Evolutionary conservation across 129 eudicot genomes (phyloP).

Genomic region (Sambucus nigra): DNA sequence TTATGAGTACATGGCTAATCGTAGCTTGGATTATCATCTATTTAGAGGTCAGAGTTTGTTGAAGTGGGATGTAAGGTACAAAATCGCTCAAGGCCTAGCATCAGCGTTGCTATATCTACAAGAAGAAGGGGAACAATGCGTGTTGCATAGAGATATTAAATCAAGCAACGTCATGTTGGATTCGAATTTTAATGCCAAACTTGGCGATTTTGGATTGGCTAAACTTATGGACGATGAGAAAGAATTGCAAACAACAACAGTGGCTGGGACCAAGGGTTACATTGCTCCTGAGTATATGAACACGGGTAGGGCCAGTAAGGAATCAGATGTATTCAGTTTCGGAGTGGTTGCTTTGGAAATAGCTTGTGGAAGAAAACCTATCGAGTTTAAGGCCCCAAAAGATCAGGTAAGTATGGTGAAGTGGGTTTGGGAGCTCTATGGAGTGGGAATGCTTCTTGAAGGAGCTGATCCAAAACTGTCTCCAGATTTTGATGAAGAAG

Average conservation of each 20-base stretch:
- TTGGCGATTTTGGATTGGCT: slow-evolving; percentile 38
- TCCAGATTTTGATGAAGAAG: slow-evolving; percentile 11
- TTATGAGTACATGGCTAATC: slow-evolving; percentile 29
- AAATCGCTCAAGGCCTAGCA: slow-evolving; percentile 28
- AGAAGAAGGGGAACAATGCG: slow-evolving; percentile 36
- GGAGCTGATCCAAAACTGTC: slow-evolving; percentile 26
- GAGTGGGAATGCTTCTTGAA: slow-evolving; percentile 20
- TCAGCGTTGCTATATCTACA: slow-evolving; percentile 37
- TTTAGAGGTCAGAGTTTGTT: slow-evolving; percentile 20
- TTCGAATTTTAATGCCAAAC: slow-evolving; percentile 21
- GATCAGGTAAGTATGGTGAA: slow-evolving; percentile 15
- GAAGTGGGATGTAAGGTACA: slow-evolving; percentile 31
- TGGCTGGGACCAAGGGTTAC: slow-evolving; percentile 34
- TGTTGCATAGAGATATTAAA: slow-evolving; percentile 34
- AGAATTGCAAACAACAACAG: slow-evolving; percentile 16
- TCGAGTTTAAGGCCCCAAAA: slow-evolving; percentile 5
- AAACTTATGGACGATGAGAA: slow-evolving; percentile 32
- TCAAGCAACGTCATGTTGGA: slow-evolving; percentile 34
- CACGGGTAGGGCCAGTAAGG: slow-evolving; percentile 29
- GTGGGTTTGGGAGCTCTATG: slow-evolving; percentile 34
- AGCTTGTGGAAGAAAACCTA: slow-evolving; percentile 28
- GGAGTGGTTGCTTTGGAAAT: slow-evolving; percentile 28
- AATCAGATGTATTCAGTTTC: slow-evolving; percentile 28
- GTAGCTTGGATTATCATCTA: slow-evolving; percentile 40
- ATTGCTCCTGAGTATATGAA: slow-evolving; percentile 29